Evolutionary conservation across 257 asterid genomes (phyloP).

Genomic region (Linaria vulgaris): DNA sequence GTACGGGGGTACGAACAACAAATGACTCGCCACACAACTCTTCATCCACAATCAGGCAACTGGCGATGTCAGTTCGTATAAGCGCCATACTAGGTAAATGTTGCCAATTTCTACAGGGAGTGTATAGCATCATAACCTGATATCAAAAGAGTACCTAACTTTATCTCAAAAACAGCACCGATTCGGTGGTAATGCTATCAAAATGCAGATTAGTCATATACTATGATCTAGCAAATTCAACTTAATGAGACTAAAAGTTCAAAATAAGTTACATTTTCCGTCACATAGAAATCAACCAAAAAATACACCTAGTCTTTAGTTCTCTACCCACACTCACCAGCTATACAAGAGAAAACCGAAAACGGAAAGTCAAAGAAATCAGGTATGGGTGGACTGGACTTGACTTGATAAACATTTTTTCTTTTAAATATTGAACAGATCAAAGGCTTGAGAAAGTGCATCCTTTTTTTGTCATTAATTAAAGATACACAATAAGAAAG

Average conservation of each 20-base stretch:
- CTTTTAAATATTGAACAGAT: neutral
- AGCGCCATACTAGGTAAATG: slow-evolving; percentile 2
- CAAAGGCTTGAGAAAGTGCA: too few species aligned
- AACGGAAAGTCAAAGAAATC: neutral
- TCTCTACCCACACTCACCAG: too few species aligned
- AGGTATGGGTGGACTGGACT: neutral
- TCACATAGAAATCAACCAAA: too few species aligned
- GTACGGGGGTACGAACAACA: neutral
- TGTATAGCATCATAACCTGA: slow-evolving; percentile 1
- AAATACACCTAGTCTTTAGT: too few species aligned
- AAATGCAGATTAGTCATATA: too few species aligned
- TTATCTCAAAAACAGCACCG: neutral
- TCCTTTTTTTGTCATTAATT: neutral
- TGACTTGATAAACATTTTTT: neutral
- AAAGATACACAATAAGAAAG: neutral
- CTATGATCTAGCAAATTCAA: too few species aligned
- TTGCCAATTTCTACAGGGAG: neutral
- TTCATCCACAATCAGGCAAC: slow-evolving; percentile 1
- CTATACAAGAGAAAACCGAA: too few species aligned
- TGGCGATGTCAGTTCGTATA: slow-evolving; percentile 1
- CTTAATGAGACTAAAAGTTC: too few species aligned
- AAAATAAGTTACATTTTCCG: too few species aligned
- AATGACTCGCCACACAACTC: neutral
- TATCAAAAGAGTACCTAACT: slow-evolving; percentile 12
- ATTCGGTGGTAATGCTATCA: neutral